Conservation (phyloP, 352 stramenopile species). For the Pythium biforme region DNA sequence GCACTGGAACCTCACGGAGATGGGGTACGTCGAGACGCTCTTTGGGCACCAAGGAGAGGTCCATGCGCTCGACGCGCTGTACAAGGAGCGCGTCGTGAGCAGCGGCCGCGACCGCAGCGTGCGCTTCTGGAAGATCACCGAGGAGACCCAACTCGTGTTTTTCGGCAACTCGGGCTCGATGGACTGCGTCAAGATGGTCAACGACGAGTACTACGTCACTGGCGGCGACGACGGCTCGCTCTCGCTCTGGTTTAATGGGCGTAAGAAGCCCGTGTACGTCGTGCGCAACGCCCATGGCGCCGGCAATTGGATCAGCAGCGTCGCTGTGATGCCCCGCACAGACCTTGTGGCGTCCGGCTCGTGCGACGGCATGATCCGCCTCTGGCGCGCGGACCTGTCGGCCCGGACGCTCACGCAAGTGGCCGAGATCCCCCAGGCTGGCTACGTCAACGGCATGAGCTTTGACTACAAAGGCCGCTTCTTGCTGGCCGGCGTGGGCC, state of each 20-base stretch:
- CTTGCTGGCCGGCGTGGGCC: slow-evolving; percentile 87
- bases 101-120: slow-evolving; percentile 90
- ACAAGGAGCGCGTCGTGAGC: slow-evolving; percentile 90
- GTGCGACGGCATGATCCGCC: slow-evolving; percentile 87
- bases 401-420: slow-evolving; percentile 66
- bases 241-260: slow-evolving; percentile 91
- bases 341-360: slow-evolving; percentile 92
- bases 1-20: slow-evolving; percentile 95
- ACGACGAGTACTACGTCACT: slow-evolving; percentile 92
- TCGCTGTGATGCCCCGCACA: slow-evolving; percentile 86
- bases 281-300: slow-evolving; percentile 83
- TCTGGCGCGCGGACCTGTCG: slow-evolving; percentile 89
- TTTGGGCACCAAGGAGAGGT: slow-evolving; percentile 93
- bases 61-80: slow-evolving; percentile 87
- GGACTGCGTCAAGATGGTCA: slow-evolving; percentile 92
- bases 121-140: slow-evolving; percentile 94
- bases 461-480: slow-evolving; percentile 86
- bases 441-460: slow-evolving; percentile 69
- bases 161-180: slow-evolving; percentile 89
- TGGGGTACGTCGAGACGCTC: slow-evolving; percentile 95
- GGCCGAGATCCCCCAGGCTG: slow-evolving; percentile 64
- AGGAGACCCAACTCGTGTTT: slow-evolving; percentile 94
- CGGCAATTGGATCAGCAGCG: slow-evolving; percentile 88
- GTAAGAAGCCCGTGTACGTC: slow-evolving; percentile 91
- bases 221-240: slow-evolving; percentile 90